Percentiles rank a stretch among this genome's conserved stretches.
Evolutionary conservation across 2,329 filamentous ascomycete genomes (phyloP).

Genomic region (Trichoderma endophyticum): DNA sequence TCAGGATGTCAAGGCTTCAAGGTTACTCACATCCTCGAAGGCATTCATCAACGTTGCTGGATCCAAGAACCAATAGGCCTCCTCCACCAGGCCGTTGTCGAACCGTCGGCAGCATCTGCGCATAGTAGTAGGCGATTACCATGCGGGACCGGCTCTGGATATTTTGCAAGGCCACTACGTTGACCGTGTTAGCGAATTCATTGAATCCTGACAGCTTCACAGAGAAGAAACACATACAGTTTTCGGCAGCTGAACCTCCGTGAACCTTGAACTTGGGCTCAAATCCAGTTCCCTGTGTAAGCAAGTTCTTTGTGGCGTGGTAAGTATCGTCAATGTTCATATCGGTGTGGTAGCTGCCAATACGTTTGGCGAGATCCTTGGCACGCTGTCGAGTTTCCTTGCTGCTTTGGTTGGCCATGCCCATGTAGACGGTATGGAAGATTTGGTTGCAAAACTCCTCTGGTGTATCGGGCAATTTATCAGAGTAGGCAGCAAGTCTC

Average conservation of each 20-base stretch:
- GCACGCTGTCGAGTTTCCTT: slow-evolving; percentile 62
- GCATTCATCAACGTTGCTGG: slow-evolving; percentile 29
- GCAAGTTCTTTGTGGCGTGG: neutral
- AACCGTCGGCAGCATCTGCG: slow-evolving; percentile 34
- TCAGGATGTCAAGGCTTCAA: neutral
- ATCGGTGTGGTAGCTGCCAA: slow-evolving; percentile 70
- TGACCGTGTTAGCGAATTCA: slow-evolving; percentile 13
- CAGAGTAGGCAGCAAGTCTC: slow-evolving; percentile 23
- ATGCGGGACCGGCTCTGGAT: slow-evolving; percentile 64
- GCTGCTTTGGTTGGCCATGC: slow-evolving; percentile 64
- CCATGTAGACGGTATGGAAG: slow-evolving; percentile 30
- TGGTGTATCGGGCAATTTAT: slow-evolving; percentile 16
- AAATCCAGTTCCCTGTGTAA: slow-evolving; percentile 56
- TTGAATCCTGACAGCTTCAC: neutral
- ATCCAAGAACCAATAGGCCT: slow-evolving; percentile 29
- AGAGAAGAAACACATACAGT: neutral
- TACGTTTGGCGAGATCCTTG: slow-evolving; percentile 55
- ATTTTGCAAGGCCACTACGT: slow-evolving; percentile 56
- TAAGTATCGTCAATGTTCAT: slow-evolving; percentile 62
- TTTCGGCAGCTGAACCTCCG: slow-evolving; percentile 36
- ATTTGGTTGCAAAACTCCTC: slow-evolving; percentile 41
- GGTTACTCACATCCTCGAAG: neutral
- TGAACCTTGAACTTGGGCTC: slow-evolving; percentile 47
- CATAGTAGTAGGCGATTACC: slow-evolving; percentile 42
- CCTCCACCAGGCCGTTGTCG: slow-evolving; percentile 25